phyloP scores from a whole-genome alignment of 768 basidiomycete species.

The Lactifluus pinguis region DNA sequence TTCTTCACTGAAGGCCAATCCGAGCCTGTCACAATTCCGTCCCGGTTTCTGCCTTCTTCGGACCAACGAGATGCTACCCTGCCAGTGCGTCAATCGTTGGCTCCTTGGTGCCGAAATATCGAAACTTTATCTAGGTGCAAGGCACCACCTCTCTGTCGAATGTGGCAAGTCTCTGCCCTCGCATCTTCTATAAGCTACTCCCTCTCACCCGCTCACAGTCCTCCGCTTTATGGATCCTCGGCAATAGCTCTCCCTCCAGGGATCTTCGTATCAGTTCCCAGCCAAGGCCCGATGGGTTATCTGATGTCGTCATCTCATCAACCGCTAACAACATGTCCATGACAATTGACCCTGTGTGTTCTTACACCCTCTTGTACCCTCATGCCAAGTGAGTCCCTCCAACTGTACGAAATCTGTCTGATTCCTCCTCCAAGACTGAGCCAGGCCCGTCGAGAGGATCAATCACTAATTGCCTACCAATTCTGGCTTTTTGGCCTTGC shows the following conservation, averaged over 20 bases:
- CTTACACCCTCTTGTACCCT: conserved; percentile 12
- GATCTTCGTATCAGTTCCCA: neutral
- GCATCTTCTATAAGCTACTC: neutral
- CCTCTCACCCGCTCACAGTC: neutral
- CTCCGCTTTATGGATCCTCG: neutral
- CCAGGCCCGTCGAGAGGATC: conserved; percentile 13
- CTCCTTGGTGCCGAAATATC: neutral
- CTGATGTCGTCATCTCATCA: neutral
- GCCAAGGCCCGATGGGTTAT: neutral
- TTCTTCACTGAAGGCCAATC: conserved; percentile 14
- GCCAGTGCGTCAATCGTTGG: neutral
- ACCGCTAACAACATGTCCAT: neutral
- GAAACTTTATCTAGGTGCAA: neutral
- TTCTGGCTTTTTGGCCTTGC: conserved; percentile 20
- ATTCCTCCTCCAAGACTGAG: neutral
- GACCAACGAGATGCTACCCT: too few relatives aligned
- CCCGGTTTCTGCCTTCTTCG: neutral
- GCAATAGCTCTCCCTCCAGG: neutral
- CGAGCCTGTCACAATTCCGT: conserved; percentile 28
- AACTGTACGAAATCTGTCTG: neutral
- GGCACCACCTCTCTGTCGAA: neutral
- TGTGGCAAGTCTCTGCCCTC: neutral
- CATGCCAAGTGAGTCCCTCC: conserved; percentile 1
- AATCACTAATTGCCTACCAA: conserved; percentile 13
- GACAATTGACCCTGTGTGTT: conserved; percentile 4